Percentiles rank a stretch among this genome's conserved stretches.
Evolutionary conservation across 2,329 filamentous ascomycete genomes (phyloP).

Genomic region (Penicillium olsonii): DNA sequence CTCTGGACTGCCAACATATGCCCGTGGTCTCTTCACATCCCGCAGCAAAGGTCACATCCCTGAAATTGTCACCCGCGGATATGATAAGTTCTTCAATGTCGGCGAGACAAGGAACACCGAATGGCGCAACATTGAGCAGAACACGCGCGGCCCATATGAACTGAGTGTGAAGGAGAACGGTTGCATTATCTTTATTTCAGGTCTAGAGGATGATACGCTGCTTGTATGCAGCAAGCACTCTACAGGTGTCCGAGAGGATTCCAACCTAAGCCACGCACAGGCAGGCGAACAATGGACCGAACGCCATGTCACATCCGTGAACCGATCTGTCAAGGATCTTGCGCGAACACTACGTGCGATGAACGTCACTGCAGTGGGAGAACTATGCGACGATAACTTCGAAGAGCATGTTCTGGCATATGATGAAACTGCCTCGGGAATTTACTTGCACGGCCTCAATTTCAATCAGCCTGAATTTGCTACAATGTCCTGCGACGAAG

Average conservation of each 20-base stretch:
- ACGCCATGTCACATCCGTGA: constrained; percentile 72
- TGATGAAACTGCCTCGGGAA: constrained; percentile 74
- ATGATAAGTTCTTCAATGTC: constrained; percentile 99
- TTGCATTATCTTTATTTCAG: constrained; percentile 98
- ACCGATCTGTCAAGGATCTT: constrained; percentile 76
- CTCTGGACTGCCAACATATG: constrained; percentile 81
- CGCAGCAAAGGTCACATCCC: constrained; percentile 62
- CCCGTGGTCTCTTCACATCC: constrained; percentile 91
- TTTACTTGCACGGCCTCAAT: constrained; percentile 96
- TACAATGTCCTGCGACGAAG: constrained; percentile 79
- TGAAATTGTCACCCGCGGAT: constrained; percentile 85
- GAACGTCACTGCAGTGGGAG: constrained; percentile 92
- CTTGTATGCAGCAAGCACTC: constrained; percentile 99
- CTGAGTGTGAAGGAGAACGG: constrained; percentile 97
- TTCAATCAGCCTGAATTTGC: constrained; percentile 89
- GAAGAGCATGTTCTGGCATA: constrained; percentile 97
- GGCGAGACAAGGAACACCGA: constrained; percentile 78
- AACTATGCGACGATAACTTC: constrained; percentile 93
- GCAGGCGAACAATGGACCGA: constrained; percentile 83
- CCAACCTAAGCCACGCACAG: constrained; percentile 74
- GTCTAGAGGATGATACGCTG: constrained; percentile 82
- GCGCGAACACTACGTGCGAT: constrained; percentile 72
- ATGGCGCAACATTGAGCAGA: constrained; percentile 74
- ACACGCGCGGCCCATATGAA: constrained; percentile 87
- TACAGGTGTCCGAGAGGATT: constrained; percentile 75